Conservation (phyloP, 768 basidiomycete species). For the Lactarius hengduanensis region DNA sequence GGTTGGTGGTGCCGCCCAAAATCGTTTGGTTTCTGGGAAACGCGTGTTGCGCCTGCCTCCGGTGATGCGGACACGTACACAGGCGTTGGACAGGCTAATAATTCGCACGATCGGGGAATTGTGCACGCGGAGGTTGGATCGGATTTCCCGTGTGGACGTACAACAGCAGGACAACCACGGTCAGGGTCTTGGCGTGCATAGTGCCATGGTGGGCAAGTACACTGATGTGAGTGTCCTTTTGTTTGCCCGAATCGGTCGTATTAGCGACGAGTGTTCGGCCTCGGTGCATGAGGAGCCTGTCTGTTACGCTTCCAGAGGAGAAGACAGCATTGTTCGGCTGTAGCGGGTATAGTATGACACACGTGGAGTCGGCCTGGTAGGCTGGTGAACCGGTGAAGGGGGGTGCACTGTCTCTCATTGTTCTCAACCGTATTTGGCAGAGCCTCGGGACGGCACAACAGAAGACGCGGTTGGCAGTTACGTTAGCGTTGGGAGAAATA, state of each 20-base stretch:
- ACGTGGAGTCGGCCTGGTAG: slow-evolving; percentile 4
- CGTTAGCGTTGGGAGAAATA: slow-evolving; percentile 28
- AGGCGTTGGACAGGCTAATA: slow-evolving; percentile 19
- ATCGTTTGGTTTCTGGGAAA: slow-evolving; percentile 16
- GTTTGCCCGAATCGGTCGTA: slow-evolving; percentile 19
- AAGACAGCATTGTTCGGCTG: slow-evolving; percentile 5
- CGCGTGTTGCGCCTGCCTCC: slow-evolving; percentile 22
- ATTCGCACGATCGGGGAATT: slow-evolving; percentile 25
- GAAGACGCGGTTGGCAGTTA: slow-evolving; percentile 24
- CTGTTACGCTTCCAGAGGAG: slow-evolving; percentile 7
- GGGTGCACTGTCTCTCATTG: slow-evolving; percentile 21
- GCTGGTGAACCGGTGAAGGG: neutral
- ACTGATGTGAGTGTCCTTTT: slow-evolving; percentile 28
- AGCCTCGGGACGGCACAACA: slow-evolving; percentile 8
- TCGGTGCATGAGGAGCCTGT: slow-evolving; percentile 7
- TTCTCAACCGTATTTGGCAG: slow-evolving; percentile 28
- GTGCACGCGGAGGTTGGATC: slow-evolving; percentile 24
- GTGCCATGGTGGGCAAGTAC: slow-evolving; percentile 22
- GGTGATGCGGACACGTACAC: slow-evolving; percentile 17
- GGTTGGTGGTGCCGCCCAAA: slow-evolving; percentile 8
- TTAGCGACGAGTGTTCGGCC: slow-evolving; percentile 13
- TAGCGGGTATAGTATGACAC: slow-evolving; percentile 13
- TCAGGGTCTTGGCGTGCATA: slow-evolving; percentile 13
- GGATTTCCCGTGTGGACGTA: slow-evolving; percentile 22
- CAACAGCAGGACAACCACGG: slow-evolving; percentile 15